Base-by-base conservation (phyloP, 1,284 basidiomycete species). In the Sporisorium exsertum region DNA sequence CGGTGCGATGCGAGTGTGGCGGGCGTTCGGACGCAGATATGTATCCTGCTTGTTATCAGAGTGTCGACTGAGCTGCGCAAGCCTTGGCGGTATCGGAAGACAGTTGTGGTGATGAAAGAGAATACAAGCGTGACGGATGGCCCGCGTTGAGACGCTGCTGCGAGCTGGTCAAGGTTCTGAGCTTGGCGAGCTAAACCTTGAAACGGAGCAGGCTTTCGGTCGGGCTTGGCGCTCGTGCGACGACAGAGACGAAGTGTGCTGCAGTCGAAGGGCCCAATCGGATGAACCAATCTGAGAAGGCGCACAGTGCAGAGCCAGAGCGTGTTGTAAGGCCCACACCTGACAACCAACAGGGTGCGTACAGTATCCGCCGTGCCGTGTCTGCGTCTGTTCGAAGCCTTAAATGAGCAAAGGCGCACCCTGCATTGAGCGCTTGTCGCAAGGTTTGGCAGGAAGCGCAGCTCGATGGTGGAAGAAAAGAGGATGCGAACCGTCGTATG, bases 151-250 rank as follows among this genome's bases (percentile, higher is more conserved):
- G 26, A 45, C 20, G 43, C 37, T 12, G 35, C 27, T 22, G 51
- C 8, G 22, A 18, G 16, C n/a, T 43, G 33, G 29, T 49, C 35
- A 22, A 47, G 46, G 33, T 15, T 27, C 10, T 50, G 47, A 43
- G n/a, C 18, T 49, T 13, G 32, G 24, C n/a, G 47, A 54, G 61
- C n/a, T 32, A 24, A 69, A 63, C 10, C 60, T 63, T 63, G 66
- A 69, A 56, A 56, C 32, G 59, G 52, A 69, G 66, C 66, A 56
- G 59, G 52, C 43, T 51, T 20, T 16, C 26, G 65, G 58, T 26
- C 40, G 65, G 58, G 16, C 54, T 54, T 53, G 43, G 37, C 54
- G 24, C 32, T 35, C 51, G 53, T 32, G n/a, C 18, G 16, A 37
- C 12, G 26, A 32, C 42, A 46, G 33, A 40, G 29, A 46, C 13